Evolutionary conservation across 805 yeast species (phyloP).

Genomic region (Ogataea trehaloabstinens): DNA sequence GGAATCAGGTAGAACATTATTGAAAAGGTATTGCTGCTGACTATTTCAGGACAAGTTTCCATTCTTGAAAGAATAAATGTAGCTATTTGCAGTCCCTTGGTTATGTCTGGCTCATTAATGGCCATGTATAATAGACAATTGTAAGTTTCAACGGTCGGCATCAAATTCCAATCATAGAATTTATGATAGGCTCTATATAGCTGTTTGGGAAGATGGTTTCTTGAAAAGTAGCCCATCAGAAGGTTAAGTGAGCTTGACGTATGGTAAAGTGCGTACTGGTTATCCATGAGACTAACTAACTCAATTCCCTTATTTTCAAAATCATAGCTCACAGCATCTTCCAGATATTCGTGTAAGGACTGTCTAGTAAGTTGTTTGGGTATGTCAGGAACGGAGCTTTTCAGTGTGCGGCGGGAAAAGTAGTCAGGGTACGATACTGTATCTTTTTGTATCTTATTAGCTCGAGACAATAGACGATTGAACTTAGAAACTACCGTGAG

Average conservation of each 20-base stretch:
- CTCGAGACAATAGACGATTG: neutral
- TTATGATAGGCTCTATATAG: neutral
- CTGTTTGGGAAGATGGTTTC: slow-evolving; percentile 1
- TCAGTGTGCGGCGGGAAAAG: neutral
- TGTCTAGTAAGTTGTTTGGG: neutral
- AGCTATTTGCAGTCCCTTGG: neutral
- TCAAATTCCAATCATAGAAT: slow-evolving; percentile 2
- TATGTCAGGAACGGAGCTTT: neutral
- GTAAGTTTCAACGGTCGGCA: slow-evolving; percentile 8
- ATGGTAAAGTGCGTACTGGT: slow-evolving; percentile 4
- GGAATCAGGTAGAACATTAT: slow-evolving; percentile 5
- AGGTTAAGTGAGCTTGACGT: slow-evolving; percentile 8
- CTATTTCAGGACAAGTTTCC: neutral
- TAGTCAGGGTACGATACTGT: neutral
- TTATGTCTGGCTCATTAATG: neutral
- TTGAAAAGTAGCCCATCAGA: slow-evolving; percentile 9
- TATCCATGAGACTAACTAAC: slow-evolving; percentile 1
- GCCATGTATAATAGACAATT: slow-evolving; percentile 4
- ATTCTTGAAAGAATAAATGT: slow-evolving; percentile 1
- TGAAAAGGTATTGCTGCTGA: slow-evolving; percentile 6
- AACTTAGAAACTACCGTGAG: neutral
- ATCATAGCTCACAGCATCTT: slow-evolving; percentile 3
- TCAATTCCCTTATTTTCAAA: neutral
- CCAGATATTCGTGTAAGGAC: slow-evolving; percentile 1
- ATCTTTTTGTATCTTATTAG: neutral